These are phyloP conservation scores for Sclerotinia sclerotiorum DNA, from an alignment of 2,329 filamentous ascomycete species.

Conservation along the genomic window DNA sequence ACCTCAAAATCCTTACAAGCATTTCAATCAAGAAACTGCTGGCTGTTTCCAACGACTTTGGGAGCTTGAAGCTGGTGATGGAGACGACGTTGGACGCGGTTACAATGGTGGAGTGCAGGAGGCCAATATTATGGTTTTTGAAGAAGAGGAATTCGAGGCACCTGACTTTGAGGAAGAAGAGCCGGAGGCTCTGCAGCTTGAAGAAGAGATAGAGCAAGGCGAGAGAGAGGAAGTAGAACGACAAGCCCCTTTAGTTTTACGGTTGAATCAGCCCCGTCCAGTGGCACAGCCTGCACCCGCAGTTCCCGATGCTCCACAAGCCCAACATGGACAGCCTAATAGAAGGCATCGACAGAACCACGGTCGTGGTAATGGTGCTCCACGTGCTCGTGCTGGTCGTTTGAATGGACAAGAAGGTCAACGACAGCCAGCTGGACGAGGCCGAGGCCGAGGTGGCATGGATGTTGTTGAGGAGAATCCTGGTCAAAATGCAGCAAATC, in stretches of 20 bases:
- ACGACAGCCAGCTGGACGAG: background rate
- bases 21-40: constrained; percentile 74
- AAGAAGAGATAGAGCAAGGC: constrained; percentile 22
- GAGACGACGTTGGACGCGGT: constrained; percentile 42
- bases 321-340: constrained; percentile 18
- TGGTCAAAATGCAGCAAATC: constrained; percentile 32
- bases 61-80: constrained; percentile 84
- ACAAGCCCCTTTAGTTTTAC: constrained; percentile 40
- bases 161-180: constrained; percentile 20
- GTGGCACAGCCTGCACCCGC: constrained; percentile 29
- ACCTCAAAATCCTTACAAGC: constrained; percentile 77
- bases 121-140: constrained; percentile 21
- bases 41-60: constrained; percentile 83
- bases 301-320: constrained; percentile 30
- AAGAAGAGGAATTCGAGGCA: constrained; percentile 21
- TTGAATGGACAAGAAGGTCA: constrained; percentile 11
- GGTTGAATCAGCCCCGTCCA: constrained; percentile 37
- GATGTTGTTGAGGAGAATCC: constrained; percentile 23
- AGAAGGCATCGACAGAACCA: constrained; percentile 16
- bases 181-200: constrained; percentile 28
- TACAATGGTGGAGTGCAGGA: constrained; percentile 30
- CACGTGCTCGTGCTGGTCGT: constrained; percentile 16
- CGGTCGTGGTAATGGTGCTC: constrained; percentile 5
- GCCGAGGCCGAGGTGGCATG: constrained; percentile 12
- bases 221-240: constrained; percentile 32